Evolutionary conservation across 1,284 basidiomycete species (phyloP), one percentile per base, ranked within the genome.

Genomic region (Cutaneotrichosporon cyanovorans): DNA sequence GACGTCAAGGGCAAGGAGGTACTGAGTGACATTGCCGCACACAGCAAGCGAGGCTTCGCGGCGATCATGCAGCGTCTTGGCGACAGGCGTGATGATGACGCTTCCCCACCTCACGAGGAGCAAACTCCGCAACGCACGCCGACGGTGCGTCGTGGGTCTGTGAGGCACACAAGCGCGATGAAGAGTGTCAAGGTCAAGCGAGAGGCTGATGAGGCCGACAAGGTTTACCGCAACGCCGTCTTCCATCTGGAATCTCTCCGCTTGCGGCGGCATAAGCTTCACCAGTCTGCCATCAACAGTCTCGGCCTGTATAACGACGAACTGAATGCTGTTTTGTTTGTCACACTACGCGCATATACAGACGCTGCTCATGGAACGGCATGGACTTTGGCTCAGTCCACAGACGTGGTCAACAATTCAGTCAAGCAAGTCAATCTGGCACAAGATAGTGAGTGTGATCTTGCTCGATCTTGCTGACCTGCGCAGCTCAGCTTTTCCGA

Each of bases 201-300:
- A 42, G 91, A 95, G 57, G 84, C 86, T 3, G 91, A 93, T 40
- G 89, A 93, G 67, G 88, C 91, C 83, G 92, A 97, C 70, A 87
- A 85, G 66, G 88, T 91, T 51, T 98, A 97, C 61, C 79, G 93
- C 25, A 84, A 84, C 56, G 89, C 81, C 30, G 82, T 98, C 23
- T 87, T 96, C 69, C 89, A 90, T 80, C 74, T 93, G 20, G 93
- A 99, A 74, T 96, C 93, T 0, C 76, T 97, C 19, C 76, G 91
- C 21, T 74, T 95, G 25, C 78, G 85, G 34, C 77, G 86, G 51
- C 81, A 82, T 16, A 91, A 90, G 72, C 86, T 84, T 32, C 73
- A 93, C 34, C 82, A 85, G 58, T 82, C 83, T 31, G 89, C 86
- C 4, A 85, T 85, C 57, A 84, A 80, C 81, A 91, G 86, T 59